Base-by-base conservation (phyloP, 164 flowering plant genomes). In the Kalanchoe fedtschenkoi region DNA sequence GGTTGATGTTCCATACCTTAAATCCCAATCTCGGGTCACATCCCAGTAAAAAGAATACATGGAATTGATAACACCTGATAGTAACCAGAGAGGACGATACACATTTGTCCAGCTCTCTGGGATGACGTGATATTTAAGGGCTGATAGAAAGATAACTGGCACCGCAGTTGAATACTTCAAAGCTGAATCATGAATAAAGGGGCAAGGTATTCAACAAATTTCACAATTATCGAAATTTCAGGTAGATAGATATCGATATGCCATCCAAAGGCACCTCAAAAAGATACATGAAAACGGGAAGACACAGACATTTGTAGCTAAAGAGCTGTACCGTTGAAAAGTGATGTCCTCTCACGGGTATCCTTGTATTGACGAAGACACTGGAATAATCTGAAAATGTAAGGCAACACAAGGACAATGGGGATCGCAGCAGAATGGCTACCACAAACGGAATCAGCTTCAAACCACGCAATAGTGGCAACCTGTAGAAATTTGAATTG, bases 381-480 rank as follows among this genome's bases (percentile, higher is more conserved):
- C 80, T 93, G 97, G 68, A 90, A 88, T 8, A 93, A 68, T 34
- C 95, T 92, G 39, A 80, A 93, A 34, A 91, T 44, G 65, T 87
- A 90, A 58, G 99, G 97, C 63, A 93, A 69, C 60, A 90, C 97
- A 60, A 90, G 91, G 69, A 79, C 88, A 21, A 88, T 64, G 30
- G 99, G 99, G 53, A 93, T 88, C 32, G 91, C 87, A 66, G 83
- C 75, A 55, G 96, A 83, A 73, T 93, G 99, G 73, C 99, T 88
- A 46, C 99, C 99, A 70, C 99, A 93, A 32, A 90, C 83, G 68
- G 99, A 88, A 73, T 93, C 96, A 61, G 97, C 99, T 80, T 93
- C 99, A 83, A 91, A 90, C 99, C 99, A 93, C 46, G 99, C 99
- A 73, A 93, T 87, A 32, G 99, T 93, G 22, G 96, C 95, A 63